A percentile compares a stretch with the other conserved stretches of the same genome.
Conservation (phyloP, 108 stramenopile genomes). For the Schizochytrium sp. region DNA sequence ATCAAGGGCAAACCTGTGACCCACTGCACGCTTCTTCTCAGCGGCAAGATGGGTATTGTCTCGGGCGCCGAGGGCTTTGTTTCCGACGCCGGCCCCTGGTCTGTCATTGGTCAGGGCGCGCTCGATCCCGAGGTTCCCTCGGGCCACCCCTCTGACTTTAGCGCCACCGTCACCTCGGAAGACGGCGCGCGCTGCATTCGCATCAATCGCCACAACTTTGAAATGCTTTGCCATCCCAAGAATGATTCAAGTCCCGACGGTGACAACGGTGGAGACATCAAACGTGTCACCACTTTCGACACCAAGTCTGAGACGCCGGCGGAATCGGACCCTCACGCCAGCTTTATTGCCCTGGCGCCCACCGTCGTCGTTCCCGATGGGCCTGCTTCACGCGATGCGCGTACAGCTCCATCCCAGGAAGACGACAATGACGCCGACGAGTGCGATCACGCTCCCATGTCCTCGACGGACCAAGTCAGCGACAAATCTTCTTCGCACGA, state of each 20-base stretch:
- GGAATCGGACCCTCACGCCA: too few relatives aligned
- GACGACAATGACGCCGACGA: too few relatives aligned
- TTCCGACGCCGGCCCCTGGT: slow-evolving; percentile 72
- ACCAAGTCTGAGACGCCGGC: too few relatives aligned
- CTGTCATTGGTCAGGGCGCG: slow-evolving; percentile 51
- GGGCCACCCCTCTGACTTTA: background rate
- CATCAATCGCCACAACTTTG: background rate
- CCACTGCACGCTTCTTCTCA: slow-evolving; percentile 60
- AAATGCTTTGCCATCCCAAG: background rate
- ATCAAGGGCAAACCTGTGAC: slow-evolving; percentile 14
- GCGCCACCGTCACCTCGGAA: slow-evolving; percentile 3
- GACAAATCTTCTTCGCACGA: too few relatives aligned
- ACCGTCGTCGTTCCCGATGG: too few relatives aligned
- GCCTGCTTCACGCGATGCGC: too few relatives aligned
- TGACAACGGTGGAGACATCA: background rate
- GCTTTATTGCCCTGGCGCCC: too few relatives aligned
- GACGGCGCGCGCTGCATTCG: background rate
- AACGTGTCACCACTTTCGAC: background rate
- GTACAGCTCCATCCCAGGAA: too few relatives aligned
- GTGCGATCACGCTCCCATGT: too few relatives aligned
- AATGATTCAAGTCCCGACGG: background rate
- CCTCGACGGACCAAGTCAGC: too few relatives aligned
- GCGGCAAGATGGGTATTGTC: slow-evolving; percentile 69
- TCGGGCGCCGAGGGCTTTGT: slow-evolving; percentile 73
- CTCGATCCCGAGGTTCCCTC: background rate